Percentiles rank a stretch among this genome's conserved stretches.
These are phyloP conservation scores for Closterium sp. DNA, from an alignment of 139 green algal species.

Conservation along the genomic window DNA sequence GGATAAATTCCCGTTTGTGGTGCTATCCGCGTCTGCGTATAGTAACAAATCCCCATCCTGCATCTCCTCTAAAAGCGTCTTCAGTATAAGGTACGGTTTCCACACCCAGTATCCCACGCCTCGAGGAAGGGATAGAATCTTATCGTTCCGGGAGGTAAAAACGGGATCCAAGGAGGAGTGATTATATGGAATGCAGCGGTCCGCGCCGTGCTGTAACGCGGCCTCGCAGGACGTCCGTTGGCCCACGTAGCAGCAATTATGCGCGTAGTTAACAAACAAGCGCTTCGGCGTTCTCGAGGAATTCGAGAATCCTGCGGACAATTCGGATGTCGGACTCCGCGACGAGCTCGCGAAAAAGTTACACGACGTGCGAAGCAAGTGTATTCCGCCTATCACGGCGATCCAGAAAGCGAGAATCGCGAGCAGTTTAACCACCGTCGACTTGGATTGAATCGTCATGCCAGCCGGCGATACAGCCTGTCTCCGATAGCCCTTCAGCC, in stretches of 20 bases:
- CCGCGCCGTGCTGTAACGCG: neutral
- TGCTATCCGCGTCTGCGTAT: neutral
- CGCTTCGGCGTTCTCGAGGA: neutral
- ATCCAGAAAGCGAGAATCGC: neutral
- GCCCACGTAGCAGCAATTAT: neutral
- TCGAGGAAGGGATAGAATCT: neutral
- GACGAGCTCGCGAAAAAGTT: neutral
- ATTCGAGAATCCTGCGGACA: neutral
- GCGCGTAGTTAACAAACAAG: neutral
- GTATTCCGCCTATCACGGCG: neutral
- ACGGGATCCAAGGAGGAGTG: neutral
- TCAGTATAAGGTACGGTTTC: conserved; percentile 4
- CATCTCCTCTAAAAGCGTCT: neutral
- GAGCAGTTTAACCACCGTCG: neutral
- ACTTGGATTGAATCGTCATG: neutral
- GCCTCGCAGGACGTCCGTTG: neutral
- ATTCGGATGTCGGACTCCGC: neutral
- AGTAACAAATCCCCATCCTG: neutral
- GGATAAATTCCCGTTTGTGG: neutral
- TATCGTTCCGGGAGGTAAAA: neutral
- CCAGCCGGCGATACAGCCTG: neutral
- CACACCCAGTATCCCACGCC: conserved; percentile 1
- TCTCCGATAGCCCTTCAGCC: neutral
- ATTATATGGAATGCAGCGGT: neutral
- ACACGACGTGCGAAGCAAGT: neutral